phyloP scores from a whole-genome alignment of 2,329 filamentous ascomycete genomes.

The Phyllosticta citriasiana region DNA sequence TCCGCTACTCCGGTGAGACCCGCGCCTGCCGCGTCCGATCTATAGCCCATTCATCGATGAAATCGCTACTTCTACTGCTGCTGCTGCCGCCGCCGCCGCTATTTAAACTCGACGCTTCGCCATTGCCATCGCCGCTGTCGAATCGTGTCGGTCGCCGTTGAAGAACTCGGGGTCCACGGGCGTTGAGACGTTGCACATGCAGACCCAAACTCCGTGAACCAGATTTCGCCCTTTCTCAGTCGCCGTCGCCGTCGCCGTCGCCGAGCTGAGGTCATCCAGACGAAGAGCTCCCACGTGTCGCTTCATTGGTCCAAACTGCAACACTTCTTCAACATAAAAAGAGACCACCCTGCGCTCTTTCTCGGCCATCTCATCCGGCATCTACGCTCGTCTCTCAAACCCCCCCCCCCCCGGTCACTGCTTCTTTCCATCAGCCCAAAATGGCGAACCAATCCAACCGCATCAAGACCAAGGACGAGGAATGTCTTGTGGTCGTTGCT shows the following conservation, averaged over 20 bases:
- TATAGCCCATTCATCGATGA: too few species aligned
- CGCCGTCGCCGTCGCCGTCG: background rate
- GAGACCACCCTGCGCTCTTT: background rate
- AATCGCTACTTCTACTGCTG: too few species aligned
- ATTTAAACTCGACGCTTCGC: background rate
- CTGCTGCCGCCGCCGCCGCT: too few species aligned
- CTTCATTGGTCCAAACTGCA: background rate
- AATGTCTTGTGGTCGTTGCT: conserved; percentile 12
- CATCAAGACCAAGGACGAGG: background rate
- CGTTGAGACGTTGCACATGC: background rate
- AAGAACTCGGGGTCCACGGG: background rate
- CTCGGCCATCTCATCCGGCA: background rate
- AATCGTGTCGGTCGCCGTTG: background rate
- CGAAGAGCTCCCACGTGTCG: background rate
- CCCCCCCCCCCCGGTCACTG: too few species aligned
- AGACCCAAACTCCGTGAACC: background rate
- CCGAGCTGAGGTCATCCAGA: background rate
- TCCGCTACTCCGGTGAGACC: too few species aligned
- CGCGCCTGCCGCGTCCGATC: too few species aligned
- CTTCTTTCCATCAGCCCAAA: background rate
- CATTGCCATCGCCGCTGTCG: background rate
- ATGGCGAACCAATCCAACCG: background rate
- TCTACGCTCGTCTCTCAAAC: background rate
- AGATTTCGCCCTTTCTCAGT: background rate
- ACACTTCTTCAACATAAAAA: background rate